These are phyloP conservation scores for Camellia granthamiana DNA, from an alignment of 148 eudicot genomes.

Conservation along the genomic window DNA sequence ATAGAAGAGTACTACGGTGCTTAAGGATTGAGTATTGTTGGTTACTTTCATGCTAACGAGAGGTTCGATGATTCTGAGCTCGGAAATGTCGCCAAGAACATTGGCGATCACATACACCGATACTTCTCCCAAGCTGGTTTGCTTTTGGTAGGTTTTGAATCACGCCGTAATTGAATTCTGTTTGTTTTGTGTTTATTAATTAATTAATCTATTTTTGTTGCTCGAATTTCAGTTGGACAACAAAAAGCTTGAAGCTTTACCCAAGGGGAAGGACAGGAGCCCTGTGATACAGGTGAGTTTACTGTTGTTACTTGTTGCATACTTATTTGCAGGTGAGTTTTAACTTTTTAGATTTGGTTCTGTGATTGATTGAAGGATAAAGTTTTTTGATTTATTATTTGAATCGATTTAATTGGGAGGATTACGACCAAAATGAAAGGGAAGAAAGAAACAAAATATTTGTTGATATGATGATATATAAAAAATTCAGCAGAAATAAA, in stretches of 20 bases:
- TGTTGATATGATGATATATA: background rate
- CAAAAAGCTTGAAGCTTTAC: slow-evolving; percentile 56
- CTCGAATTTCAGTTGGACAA: slow-evolving; percentile 62
- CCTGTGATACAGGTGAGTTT: slow-evolving; percentile 72
- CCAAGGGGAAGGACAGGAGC: slow-evolving; percentile 57
- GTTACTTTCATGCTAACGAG: slow-evolving; percentile 91
- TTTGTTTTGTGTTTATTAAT: background rate
- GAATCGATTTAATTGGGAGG: background rate
- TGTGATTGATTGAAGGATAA: no score
- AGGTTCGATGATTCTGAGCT: slow-evolving; percentile 79
- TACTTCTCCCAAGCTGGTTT: slow-evolving; percentile 77
- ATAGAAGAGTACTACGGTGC: slow-evolving; percentile 76
- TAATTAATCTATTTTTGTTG: background rate
- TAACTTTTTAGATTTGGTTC: no score
- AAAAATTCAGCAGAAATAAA: no score
- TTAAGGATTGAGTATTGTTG: slow-evolving; percentile 82
- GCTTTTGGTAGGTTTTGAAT: slow-evolving; percentile 53
- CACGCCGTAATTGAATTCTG: no score
- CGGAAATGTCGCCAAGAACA: slow-evolving; percentile 64
- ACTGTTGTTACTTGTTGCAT: background rate
- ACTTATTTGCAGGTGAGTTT: no score
- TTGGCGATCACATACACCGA: slow-evolving; percentile 76
- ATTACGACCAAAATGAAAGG: background rate
- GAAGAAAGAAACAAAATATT: background rate
- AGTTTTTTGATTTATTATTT: no score